Conservation (phyloP, 106 monocot species). For the Cymbidium sinense region DNA sequence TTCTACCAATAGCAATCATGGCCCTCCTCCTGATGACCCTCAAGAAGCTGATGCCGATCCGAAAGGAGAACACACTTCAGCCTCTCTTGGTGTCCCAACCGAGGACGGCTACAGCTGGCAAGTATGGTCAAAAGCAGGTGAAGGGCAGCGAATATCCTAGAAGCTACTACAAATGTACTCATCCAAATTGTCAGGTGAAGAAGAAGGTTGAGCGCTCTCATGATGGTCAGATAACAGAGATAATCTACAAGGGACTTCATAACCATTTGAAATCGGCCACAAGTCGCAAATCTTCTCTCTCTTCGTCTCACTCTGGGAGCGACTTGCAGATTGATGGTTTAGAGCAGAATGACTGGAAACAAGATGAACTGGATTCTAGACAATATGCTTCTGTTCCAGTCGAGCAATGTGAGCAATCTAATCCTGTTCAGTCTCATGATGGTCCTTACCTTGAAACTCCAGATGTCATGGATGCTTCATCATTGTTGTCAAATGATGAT, state of each 20-base stretch:
- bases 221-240: constrained; percentile 70
- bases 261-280: constrained; percentile 57
- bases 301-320: constrained; percentile 13
- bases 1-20: constrained; percentile 27
- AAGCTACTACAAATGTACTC: constrained; percentile 94
- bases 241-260: constrained; percentile 80
- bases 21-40: constrained; percentile 33
- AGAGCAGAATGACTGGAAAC: constrained; percentile 24
- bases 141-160: constrained; percentile 84
- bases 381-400: constrained; percentile 20
- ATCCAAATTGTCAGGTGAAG: constrained; percentile 69
- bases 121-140: constrained; percentile 94
- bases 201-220: constrained; percentile 83
- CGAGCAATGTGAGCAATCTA: constrained; percentile 33
- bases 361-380: constrained; percentile 23
- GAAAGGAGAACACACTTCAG: constrained; percentile 40
- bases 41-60: constrained; percentile 27
- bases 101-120: constrained; percentile 93
- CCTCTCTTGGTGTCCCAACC: constrained; percentile 23
- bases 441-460: constrained; percentile 30
- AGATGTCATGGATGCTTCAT: constrained; percentile 43
- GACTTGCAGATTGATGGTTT: constrained; percentile 29
- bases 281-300: constrained; percentile 26
- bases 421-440: constrained; percentile 27
- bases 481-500: constrained; percentile 47